Base-by-base conservation (phyloP, 2,329 filamentous ascomycete genomes). In the Cucurbitaria berberidis region DNA sequence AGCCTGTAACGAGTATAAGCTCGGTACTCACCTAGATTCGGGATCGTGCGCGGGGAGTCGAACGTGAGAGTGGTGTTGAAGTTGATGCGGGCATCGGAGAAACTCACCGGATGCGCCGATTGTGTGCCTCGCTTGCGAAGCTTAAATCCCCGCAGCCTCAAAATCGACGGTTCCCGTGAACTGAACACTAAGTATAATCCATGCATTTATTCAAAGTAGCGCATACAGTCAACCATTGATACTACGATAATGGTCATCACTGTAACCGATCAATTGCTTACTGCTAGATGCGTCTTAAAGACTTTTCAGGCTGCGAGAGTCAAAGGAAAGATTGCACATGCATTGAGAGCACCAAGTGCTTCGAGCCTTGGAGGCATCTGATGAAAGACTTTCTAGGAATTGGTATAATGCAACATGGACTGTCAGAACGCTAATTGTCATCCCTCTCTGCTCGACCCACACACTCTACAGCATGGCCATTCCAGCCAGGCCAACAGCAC, bases 401-500 rank as follows among this genome's bases (percentile, higher is more conserved):
- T 42, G 40, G 40, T 42, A 42, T 42, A 24, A 42, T 26, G 40
- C 24, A 21, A 19, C 36, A 27, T 42, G 24, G 4, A 10, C 16
- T 27, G 22, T 27, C 16, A 16, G 21, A 4, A 3, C 15, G n/a
- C 24, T 42, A 26, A 22, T 5, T 30, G 10, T 19, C 40, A 29
- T 16, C n/a, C 22, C 13, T 42, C n/a, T 30, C 40, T 8, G 22
- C 22, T 18, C 2, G 11, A 11, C 15, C 9, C 24, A 29, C 16
- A 2, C 18, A 36, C 35, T 26, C 11, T 67, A 73, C 30, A 74
- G 42, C 51, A 72, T 48, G 21, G 64, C 66, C 21, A 73, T 42
- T 16, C 66, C 71, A 24, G 63, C 71, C 15, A 75, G 24, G 40
- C 73, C 75, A 43, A 68, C 66, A 24, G 67, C 74, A 32, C 73